Base-by-base conservation (phyloP, 352 stramenopile species). In the Phytophthora palmivora region DNA sequence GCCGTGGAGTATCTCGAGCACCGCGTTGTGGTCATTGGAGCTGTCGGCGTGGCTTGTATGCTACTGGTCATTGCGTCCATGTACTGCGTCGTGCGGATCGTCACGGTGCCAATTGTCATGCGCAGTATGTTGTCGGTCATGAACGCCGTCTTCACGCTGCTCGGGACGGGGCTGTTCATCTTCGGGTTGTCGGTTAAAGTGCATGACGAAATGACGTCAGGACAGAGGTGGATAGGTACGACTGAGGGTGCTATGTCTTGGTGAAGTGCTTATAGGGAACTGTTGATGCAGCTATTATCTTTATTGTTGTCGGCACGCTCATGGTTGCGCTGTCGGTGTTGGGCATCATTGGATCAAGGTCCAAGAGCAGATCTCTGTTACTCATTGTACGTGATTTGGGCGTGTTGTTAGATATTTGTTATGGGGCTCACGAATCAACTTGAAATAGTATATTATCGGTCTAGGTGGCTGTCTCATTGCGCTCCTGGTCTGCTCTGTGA, bases 41-140 rank as follows among this genome's bases (percentile, higher is more conserved):
- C 45, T 0, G 54, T 93, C 11, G 83, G 77, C 47, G 62, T 78
- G 2, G 66, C 63, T 21, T 81, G 72, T 50, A 71, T 91, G 32
- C 58, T 66, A 18, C 60, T 90, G 14, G 67, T 87, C 34, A 33
- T 95, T 19, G 46, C 64, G 1, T 71, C 84, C 19, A 82, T 93
- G 70, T 91, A 90, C 69, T 95, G 82, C 63, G 79, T 92, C 37
- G 62, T 95, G 19, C 82, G 84, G 62, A 93, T 95, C 63, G 82
- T 92, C 33, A 92, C 83, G n/a, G 79, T 95, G 32, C 87, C 87
- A 6, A 91, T 94, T 66, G 78, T 95, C 51, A 94, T 95, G 84
- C 88, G 88, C 59, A 88, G 75, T 60, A 81, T 95, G 72, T 70
- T 94, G 51, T 82, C 79, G 4, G 79, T 94, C 28, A 77, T 90